Conservation (phyloP, 192 early-diverging fungal species). For the Mortierella antarctica region DNA sequence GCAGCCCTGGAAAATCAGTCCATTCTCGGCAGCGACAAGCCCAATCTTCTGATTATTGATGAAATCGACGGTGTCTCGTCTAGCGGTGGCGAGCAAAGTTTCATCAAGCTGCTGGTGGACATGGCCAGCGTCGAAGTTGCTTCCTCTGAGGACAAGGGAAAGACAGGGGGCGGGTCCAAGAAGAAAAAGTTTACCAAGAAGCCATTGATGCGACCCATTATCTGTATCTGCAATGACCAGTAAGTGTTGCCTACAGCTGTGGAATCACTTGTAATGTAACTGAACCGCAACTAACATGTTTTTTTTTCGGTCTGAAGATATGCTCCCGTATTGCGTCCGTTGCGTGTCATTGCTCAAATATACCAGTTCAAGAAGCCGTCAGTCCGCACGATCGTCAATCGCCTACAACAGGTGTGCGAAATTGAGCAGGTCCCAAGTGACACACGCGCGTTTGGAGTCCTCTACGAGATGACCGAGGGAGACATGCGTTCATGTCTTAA, state of each 20-base stretch:
- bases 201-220: conserved; percentile 88
- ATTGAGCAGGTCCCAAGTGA: conserved; percentile 80
- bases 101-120: conserved; percentile 83
- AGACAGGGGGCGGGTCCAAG: conserved; percentile 20
- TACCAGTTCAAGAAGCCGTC: conserved; percentile 77
- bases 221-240: conserved; percentile 99
- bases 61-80: conserved; percentile 93
- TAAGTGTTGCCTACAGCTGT: conserved; percentile 41
- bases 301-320: conserved; percentile 62
- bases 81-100: conserved; percentile 81
- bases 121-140: conserved; percentile 61
- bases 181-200: conserved; percentile 46
- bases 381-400: conserved; percentile 70
- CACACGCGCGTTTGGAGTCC: conserved; percentile 75
- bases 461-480: conserved; percentile 83
- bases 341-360: conserved; percentile 82
- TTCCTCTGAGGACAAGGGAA: conserved; percentile 12
- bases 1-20: conserved; percentile 84
- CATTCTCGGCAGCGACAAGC: conserved; percentile 70
- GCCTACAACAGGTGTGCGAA: conserved; percentile 85
- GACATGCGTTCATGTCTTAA: conserved; percentile 93
- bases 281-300: not conserved
- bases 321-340: conserved; percentile 85
- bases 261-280: not conserved
- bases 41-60: conserved; percentile 91